Percentiles rank a stretch among this genome's conserved stretches.
These are phyloP conservation scores for Symbiodinium pilosum DNA, from an alignment of 73 alveolate genomes.

Conservation along the genomic window DNA sequence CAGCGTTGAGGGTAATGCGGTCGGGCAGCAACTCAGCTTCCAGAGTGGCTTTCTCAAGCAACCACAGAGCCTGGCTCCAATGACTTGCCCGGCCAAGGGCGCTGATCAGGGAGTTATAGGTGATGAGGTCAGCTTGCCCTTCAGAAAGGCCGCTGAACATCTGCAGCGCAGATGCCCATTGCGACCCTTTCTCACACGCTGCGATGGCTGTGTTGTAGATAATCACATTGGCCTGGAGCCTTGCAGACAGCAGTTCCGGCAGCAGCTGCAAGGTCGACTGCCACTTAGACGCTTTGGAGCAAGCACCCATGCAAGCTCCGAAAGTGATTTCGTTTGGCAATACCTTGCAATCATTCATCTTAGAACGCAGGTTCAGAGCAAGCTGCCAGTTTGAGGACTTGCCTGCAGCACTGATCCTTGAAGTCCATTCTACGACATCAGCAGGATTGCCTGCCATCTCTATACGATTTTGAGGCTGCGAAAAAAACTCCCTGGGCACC, in stretches of 20 bases:
- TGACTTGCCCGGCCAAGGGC: background rate
- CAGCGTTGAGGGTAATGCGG: background rate
- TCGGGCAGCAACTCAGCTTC: background rate
- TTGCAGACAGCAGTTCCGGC: background rate
- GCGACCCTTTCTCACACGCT: conserved; percentile 2
- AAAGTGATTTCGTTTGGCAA: background rate
- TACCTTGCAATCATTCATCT: background rate
- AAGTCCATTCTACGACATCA: background rate
- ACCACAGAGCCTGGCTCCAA: background rate
- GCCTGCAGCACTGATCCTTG: background rate
- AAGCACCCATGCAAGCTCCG: background rate
- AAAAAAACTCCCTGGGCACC: too few species aligned
- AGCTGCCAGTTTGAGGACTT: background rate
- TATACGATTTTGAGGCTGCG: too few species aligned
- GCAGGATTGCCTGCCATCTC: background rate
- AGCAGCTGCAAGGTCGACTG: background rate
- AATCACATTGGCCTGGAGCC: background rate
- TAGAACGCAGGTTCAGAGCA: background rate
- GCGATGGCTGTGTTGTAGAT: conserved; percentile 3
- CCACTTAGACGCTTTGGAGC: background rate
- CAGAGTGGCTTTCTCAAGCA: background rate
- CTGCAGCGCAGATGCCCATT: background rate
- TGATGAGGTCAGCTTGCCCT: background rate
- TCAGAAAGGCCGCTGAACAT: background rate
- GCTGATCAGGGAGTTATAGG: background rate